phyloP scores from a whole-genome alignment of 331 rosid species.

The Rhamnella rubrinervis region DNA sequence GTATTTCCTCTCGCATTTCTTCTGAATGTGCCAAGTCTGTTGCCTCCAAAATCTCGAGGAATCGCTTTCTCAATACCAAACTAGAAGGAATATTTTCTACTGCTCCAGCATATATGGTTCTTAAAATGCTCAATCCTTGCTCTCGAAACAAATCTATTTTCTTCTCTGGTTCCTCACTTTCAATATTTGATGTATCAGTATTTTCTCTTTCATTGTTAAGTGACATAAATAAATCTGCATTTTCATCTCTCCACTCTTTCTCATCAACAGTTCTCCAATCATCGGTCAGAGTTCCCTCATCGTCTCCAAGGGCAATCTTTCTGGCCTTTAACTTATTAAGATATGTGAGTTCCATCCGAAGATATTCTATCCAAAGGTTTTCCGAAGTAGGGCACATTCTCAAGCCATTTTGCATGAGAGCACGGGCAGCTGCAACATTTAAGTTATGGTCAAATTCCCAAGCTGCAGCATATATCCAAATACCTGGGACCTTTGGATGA shows the following conservation, averaged over 20 bases:
- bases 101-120: slow-evolving; percentile 62
- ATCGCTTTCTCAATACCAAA: slow-evolving; percentile 58
- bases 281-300: slow-evolving; percentile 56
- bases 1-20: slow-evolving; percentile 58
- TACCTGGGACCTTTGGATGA: slow-evolving; percentile 85
- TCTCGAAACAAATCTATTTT: slow-evolving; percentile 49
- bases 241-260: slow-evolving; percentile 76
- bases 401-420: slow-evolving; percentile 85
- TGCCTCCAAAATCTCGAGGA: slow-evolving; percentile 81
- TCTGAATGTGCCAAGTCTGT: slow-evolving; percentile 59
- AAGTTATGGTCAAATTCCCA: slow-evolving; percentile 91
- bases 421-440: slow-evolving; percentile 81
- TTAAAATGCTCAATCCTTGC: slow-evolving; percentile 53
- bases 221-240: slow-evolving; percentile 71
- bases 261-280: slow-evolving; percentile 45
- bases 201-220: slow-evolving; percentile 39
- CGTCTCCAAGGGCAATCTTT: slow-evolving; percentile 92
- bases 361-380: slow-evolving; percentile 94
- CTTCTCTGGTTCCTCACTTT: slow-evolving; percentile 36
- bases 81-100: slow-evolving; percentile 73
- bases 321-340: slow-evolving; percentile 80
- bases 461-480: slow-evolving; percentile 97
- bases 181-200: slow-evolving; percentile 30
- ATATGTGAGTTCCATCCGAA: slow-evolving; percentile 91
- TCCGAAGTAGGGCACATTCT: slow-evolving; percentile 69